A percentile compares a stretch with the other conserved stretches of the same genome.
Conservation (phyloP, 2,329 filamentous ascomycete genomes). For the Ophiostoma novo-ulmi region DNA sequence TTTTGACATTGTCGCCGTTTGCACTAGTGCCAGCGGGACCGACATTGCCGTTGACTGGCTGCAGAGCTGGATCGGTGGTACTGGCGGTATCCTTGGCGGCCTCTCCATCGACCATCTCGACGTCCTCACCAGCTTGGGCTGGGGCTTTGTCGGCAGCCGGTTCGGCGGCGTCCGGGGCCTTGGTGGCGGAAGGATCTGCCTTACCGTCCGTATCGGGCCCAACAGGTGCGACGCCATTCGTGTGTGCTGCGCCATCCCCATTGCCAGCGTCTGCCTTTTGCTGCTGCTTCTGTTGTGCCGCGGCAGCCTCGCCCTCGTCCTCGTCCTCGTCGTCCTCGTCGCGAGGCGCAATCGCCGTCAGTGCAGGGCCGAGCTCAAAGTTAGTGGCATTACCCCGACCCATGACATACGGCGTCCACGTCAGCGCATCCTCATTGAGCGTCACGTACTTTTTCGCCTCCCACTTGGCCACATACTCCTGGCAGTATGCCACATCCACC, state of each 20-base stretch:
- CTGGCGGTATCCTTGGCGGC: background rate
- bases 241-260: slow-evolving; percentile 30
- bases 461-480: slow-evolving; percentile 82
- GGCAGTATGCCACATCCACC: slow-evolving; percentile 78
- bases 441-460: slow-evolving; percentile 83
- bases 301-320: slow-evolving; percentile 31
- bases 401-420: slow-evolving; percentile 98
- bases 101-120: slow-evolving; percentile 11
- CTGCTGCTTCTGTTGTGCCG: slow-evolving; percentile 26
- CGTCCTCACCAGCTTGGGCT: background rate
- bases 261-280: slow-evolving; percentile 27
- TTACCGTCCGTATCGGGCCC: background rate
- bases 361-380: slow-evolving; percentile 72
- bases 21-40: background rate
- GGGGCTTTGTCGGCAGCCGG: background rate
- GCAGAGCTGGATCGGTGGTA: background rate
- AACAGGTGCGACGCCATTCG: background rate
- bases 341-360: slow-evolving; percentile 82
- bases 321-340: slow-evolving; percentile 60
- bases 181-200: background rate
- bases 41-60: slow-evolving; percentile 6
- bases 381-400: slow-evolving; percentile 75
- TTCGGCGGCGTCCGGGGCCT: background rate
- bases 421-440: slow-evolving; percentile 71
- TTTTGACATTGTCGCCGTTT: background rate